These are phyloP conservation scores for Dianthus caryophyllus DNA, from an alignment of 148 eudicot species.

Conservation along the genomic window DNA sequence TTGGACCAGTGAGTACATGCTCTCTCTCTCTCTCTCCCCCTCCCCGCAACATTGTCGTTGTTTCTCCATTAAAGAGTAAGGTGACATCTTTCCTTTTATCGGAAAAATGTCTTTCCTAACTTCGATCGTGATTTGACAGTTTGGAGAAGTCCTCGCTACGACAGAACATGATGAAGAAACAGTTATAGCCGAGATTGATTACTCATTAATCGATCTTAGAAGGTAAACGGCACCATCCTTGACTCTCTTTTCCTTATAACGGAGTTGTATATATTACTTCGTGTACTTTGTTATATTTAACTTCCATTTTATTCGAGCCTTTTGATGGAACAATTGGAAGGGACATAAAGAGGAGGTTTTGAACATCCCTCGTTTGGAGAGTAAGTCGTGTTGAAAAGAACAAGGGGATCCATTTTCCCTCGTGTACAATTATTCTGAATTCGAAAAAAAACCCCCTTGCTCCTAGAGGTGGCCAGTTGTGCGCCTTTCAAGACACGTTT, in stretches of 20 bases:
- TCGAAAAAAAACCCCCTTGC: no score
- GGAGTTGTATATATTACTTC: no score
- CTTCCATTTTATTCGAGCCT: not conserved
- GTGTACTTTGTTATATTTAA: not conserved
- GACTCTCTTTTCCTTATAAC: not conserved
- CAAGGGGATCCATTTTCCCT: no score
- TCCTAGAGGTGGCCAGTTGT: no score
- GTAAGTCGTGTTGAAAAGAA: no score
- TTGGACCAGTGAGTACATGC: conserved; percentile 79
- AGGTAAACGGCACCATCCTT: conserved; percentile 38
- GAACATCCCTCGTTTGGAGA: no score
- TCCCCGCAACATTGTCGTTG: not conserved
- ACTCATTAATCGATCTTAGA: conserved; percentile 60
- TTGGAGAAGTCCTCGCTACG: conserved; percentile 84
- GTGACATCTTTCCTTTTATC: no score
- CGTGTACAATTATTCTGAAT: no score
- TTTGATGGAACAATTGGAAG: no score
- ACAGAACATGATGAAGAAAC: conserved; percentile 77
- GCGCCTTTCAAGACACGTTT: no score
- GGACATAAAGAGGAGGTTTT: no score
- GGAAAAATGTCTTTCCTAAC: not conserved
- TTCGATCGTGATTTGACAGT: conserved; percentile 34
- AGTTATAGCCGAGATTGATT: conserved; percentile 69
- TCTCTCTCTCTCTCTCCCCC: not conserved
- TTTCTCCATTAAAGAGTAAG: not conserved